Evolutionary conservation across 306 rosid species (phyloP).

Genomic region (Aeschynomene evenia): DNA sequence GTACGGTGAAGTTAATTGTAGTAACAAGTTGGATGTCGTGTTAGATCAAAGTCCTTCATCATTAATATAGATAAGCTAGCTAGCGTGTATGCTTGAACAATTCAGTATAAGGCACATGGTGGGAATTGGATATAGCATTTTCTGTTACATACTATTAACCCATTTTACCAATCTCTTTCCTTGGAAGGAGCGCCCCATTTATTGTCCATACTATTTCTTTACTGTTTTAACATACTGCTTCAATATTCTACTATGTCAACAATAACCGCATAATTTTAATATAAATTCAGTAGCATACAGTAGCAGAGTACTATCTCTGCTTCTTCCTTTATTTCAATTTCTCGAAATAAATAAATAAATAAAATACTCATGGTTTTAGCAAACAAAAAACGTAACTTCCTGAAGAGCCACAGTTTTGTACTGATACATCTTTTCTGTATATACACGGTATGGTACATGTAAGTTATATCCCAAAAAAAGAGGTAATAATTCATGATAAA

Average conservation of each 20-base stretch:
- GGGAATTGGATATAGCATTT: neutral
- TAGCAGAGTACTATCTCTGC: neutral
- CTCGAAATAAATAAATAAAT: neutral
- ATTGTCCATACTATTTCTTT: slow-evolving; percentile 22
- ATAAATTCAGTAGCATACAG: slow-evolving; percentile 22
- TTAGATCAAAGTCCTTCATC: slow-evolving; percentile 7
- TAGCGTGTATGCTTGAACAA: neutral
- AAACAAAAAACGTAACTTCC: slow-evolving; percentile 5
- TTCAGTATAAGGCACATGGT: neutral
- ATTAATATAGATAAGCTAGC: too few relatives aligned
- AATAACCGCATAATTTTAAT: neutral
- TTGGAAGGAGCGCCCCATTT: slow-evolving; percentile 8
- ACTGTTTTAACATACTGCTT: too few relatives aligned
- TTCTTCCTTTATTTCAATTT: neutral
- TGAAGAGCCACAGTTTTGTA: neutral
- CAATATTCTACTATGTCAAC: too few relatives aligned
- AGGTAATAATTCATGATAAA: neutral
- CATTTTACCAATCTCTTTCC: neutral
- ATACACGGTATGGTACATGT: neutral
- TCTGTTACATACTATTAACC: slow-evolving; percentile 18
- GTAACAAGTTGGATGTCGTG: neutral
- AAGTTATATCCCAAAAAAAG: neutral
- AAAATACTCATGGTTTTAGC: too few relatives aligned
- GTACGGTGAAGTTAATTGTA: slow-evolving; percentile 18
- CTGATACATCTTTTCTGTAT: neutral